Evolutionary conservation across 2,329 filamentous ascomycete species (phyloP).

Genomic region (Fusarium ambrosium): DNA sequence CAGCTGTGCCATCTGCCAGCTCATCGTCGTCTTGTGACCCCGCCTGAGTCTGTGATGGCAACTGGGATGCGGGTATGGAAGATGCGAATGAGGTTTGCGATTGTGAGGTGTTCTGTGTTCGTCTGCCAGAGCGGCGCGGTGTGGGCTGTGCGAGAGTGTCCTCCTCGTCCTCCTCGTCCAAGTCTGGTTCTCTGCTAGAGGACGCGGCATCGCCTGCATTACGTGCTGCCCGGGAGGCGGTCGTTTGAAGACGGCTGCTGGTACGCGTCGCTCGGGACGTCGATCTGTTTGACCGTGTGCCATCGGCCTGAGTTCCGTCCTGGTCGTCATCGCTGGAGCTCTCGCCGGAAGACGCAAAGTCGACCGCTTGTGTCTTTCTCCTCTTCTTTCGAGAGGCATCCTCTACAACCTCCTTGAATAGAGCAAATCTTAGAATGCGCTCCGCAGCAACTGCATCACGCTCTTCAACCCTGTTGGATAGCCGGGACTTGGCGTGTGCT

Average conservation of each 20-base stretch:
- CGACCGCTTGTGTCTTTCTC: slow-evolving; percentile 74
- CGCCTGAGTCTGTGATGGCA: slow-evolving; percentile 61
- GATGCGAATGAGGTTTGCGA: slow-evolving; percentile 79
- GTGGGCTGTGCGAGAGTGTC: slow-evolving; percentile 47
- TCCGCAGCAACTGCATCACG: slow-evolving; percentile 91
- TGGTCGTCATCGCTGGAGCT: slow-evolving; percentile 71
- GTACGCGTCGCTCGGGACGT: slow-evolving; percentile 49
- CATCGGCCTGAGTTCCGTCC: slow-evolving; percentile 68
- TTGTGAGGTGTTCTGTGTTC: slow-evolving; percentile 56
- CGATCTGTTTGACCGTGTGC: slow-evolving; percentile 46
- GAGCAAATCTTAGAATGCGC: slow-evolving; percentile 88
- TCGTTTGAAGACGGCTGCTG: slow-evolving; percentile 43
- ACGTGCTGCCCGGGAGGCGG: slow-evolving; percentile 26
- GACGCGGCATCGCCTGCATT: slow-evolving; percentile 46
- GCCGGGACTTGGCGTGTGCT: slow-evolving; percentile 91
- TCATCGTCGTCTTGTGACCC: slow-evolving; percentile 59
- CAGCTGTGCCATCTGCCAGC: slow-evolving; percentile 58
- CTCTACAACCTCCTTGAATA: slow-evolving; percentile 95
- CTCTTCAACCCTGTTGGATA: slow-evolving; percentile 90
- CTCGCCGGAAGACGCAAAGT: slow-evolving; percentile 70
- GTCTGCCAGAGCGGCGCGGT: slow-evolving; percentile 58
- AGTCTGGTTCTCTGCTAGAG: slow-evolving; percentile 53
- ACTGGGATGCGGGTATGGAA: slow-evolving; percentile 82
- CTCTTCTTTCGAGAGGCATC: slow-evolving; percentile 86
- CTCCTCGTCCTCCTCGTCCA: slow-evolving; percentile 60